These are phyloP conservation scores for Choiromyces venosus DNA, from an alignment of 495 filamentous ascomycete species.

Conservation along the genomic window DNA sequence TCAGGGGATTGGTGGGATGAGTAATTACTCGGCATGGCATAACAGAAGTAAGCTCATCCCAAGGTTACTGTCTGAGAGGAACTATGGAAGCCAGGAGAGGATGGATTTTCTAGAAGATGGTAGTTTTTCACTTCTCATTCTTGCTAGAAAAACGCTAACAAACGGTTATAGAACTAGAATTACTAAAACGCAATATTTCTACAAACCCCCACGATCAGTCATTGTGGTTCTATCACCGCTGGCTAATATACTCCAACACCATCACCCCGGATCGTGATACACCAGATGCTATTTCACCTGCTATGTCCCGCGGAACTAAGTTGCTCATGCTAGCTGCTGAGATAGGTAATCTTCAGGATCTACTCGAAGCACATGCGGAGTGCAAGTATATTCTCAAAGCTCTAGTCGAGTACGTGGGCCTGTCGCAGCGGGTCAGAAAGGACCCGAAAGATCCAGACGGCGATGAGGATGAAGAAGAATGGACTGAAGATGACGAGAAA, in stretches of 20 bases:
- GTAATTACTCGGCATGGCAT: constrained; percentile 98
- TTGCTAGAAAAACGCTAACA: constrained; percentile 11
- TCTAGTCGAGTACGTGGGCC: constrained; percentile 58
- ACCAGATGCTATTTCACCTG: constrained; percentile 52
- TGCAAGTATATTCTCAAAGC: constrained; percentile 77
- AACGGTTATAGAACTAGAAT: constrained; percentile 56
- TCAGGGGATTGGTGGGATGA: constrained; percentile 63
- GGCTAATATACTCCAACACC: constrained; percentile 60
- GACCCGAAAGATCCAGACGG: constrained; percentile 5
- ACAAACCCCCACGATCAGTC: constrained; percentile 89
- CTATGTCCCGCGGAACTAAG: constrained; percentile 59
- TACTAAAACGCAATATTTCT: constrained; percentile 68
- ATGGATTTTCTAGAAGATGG: constrained; percentile 67
- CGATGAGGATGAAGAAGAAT: constrained; percentile 37
- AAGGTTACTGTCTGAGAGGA: constrained; percentile 61
- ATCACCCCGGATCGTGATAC: constrained; percentile 29
- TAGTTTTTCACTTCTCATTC: constrained; percentile 40
- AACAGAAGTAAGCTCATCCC: constrained; percentile 77
- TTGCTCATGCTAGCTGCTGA: constrained; percentile 53
- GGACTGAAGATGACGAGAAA: constrained; percentile 42
- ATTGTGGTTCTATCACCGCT: constrained; percentile 93
- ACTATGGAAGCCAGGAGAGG: constrained; percentile 57
- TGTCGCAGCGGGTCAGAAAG: constrained; percentile 49
- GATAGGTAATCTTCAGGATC: constrained; percentile 62
- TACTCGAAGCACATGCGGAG: constrained; percentile 67